Evolutionary conservation across 805 yeast genomes (phyloP), one percentile per base, ranked within the genome.

Genomic region (Lachancea waltii): DNA sequence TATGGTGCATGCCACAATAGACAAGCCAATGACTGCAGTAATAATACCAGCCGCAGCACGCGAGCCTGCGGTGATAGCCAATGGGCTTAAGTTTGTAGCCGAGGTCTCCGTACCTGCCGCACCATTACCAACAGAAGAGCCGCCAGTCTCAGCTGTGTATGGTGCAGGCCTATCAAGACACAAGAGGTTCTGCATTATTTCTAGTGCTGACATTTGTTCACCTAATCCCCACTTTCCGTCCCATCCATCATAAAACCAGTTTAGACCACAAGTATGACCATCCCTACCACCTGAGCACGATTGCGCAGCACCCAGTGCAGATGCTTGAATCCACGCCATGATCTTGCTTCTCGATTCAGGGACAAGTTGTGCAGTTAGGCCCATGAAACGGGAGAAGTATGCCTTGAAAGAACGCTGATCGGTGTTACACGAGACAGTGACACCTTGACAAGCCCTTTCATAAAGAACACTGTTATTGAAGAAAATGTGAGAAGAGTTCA

Each of bases 321-420:
- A 77, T 19, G 62, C 53, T 17, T 63, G 57, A 15, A 73, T 42
- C 48, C 62, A 58, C 7, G 43, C 48, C 43, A 62, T 60, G 31
- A 65, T 58, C 7, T 48, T 41, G 18, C 47, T 46, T 44, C 63
- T 49, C 1, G 67, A 51, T 46, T 64, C 65, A 4, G 95, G 95
- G 1, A 75, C 81, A 58, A 90, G 62, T 34, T 75, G 69, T 0
- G 90, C 78, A 1, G 95, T 81, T 38, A 75, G 63, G 2, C 87
- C 92, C 56, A 89, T 60, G 57, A 79, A 79, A 40, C 95, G 68
- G 2, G 86, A 57, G 49, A 85, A 72, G 50, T 81, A 83, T 1
- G 95, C 95, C 66, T 84, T 85, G 72, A 90, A 89, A n/a, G 92
- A 77, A 43, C 95, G 71, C 68, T 89, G 95, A 67, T 89, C 97